phyloP scores from a whole-genome alignment of 768 basidiomycete genomes.

The Calvatia gigantea region DNA sequence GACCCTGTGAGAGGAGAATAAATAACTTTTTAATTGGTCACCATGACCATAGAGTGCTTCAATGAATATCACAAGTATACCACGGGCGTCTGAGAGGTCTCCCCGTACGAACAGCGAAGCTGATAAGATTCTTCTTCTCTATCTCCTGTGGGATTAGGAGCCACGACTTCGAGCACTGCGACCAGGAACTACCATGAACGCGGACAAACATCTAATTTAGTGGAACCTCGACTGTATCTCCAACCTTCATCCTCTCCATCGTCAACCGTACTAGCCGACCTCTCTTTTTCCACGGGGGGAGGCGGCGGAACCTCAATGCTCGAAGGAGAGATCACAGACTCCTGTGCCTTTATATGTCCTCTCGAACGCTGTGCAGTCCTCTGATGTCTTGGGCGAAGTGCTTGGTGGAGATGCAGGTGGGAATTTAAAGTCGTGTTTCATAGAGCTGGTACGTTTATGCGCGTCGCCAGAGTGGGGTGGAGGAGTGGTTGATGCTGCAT shows the following conservation, averaged over 20 bases:
- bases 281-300: constrained; percentile 75
- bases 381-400: constrained; percentile 26
- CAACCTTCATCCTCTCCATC: constrained; percentile 72
- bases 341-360: constrained; percentile 16
- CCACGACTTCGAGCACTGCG: too few relatives aligned
- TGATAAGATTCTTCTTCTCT: too few relatives aligned
- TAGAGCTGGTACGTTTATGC: constrained; percentile 59
- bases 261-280: constrained; percentile 34
- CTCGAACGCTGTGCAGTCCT: constrained; percentile 14
- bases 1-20: too few relatives aligned
- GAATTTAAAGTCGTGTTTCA: constrained; percentile 77
- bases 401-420: constrained; percentile 39
- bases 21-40: too few relatives aligned
- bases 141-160: too few relatives aligned
- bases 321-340: constrained; percentile 49
- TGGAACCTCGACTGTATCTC: constrained; percentile 73
- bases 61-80: too few relatives aligned
- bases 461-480: neutral
- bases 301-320: constrained; percentile 78
- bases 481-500: constrained; percentile 28
- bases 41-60: too few relatives aligned
- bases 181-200: too few relatives aligned
- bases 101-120: too few relatives aligned
- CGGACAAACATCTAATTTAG: constrained; percentile 31
- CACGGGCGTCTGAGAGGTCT: too few relatives aligned